A percentile compares a stretch with the other conserved stretches of the same genome.
phyloP scores from a whole-genome alignment of 2,329 filamentous ascomycete species.

The Fusarium penzigii region DNA sequence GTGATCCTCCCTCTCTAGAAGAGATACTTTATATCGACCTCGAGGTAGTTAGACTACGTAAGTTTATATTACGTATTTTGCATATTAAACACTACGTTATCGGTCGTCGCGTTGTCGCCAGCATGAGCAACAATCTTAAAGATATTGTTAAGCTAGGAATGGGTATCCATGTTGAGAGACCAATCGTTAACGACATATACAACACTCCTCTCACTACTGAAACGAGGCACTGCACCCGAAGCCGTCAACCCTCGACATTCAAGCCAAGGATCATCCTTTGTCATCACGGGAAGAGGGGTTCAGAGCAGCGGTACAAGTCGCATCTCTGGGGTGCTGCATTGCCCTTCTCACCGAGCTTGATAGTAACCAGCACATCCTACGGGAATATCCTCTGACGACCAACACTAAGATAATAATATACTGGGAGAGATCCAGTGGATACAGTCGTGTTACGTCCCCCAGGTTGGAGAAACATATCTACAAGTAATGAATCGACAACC shows the following conservation, averaged over 20 bases:
- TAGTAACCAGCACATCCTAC: conserved; percentile 34
- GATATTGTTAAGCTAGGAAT: conserved; percentile 82
- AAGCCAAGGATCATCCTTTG: conserved; percentile 1
- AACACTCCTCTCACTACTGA: conserved; percentile 77
- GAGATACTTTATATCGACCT: conserved; percentile 74
- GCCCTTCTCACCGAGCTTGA: background rate
- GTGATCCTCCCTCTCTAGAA: conserved; percentile 60
- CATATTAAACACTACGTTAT: conserved; percentile 79
- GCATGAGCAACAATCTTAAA: conserved; percentile 79
- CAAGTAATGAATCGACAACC: conserved; percentile 65
- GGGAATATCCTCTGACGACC: conserved; percentile 57
- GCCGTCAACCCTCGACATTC: conserved; percentile 7
- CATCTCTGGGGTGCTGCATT: background rate
- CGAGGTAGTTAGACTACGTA: conserved; percentile 73
- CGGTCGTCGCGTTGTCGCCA: conserved; percentile 67
- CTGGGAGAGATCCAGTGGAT: conserved; percentile 62
- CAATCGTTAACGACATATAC: conserved; percentile 75
- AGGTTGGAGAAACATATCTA: conserved; percentile 52
- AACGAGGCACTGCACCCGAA: conserved; percentile 50
- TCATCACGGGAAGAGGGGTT: conserved; percentile 1
- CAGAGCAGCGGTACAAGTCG: background rate
- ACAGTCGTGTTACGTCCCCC: conserved; percentile 56
- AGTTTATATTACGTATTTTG: conserved; percentile 70
- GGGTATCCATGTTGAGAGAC: conserved; percentile 74
- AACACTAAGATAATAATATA: conserved; percentile 65